Evolutionary conservation across 495 filamentous ascomycete genomes (phyloP), one percentile per base, ranked within the genome.

Genomic region (Physcia stellaris): DNA sequence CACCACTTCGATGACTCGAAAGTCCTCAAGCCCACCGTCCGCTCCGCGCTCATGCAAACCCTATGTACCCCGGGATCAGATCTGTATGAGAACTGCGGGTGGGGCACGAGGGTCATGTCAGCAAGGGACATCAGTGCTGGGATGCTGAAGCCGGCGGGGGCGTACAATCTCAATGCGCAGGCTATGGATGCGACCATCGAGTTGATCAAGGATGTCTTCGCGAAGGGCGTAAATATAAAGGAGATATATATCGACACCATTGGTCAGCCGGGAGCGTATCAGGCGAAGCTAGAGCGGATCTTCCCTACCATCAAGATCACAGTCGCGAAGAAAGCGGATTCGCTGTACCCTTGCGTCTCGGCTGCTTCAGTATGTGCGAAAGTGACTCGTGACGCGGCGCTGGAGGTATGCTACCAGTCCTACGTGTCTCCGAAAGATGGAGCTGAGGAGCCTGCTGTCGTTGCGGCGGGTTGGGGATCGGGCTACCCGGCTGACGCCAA

Each of bases 211-310:
- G 75, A 75, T 3, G 80, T 94, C 0, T 68, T 87, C 33, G 77
- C 70, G 1, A 60, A 58, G 6, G 81, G 82, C 10, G 78, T 96
- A 26, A 80, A 87, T 58, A 66, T 98, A 0, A 66, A 59, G 23
- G 84, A 95, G 47, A 83, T 98, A 10, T 98, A 86, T 56, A 86
- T 98, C 44, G 90, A 98, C 57, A 96, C 90, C 0, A 81, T 98
- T 49, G 90, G 90, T 1, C 78, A 70, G 27, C 84, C 87, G 4
- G 72, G 63, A 4, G 63, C 70, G 1, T 94, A 98, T 62, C 92
- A 95, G 63, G 67, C 66, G 48, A 85, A 81, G 47, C 62, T 98
- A 27, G 82, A 87, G 57, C 65, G 76, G 23, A 66, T 88, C 16
- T 98, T 96, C 52, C 90, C 90, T 1, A 76, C 74, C 0, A 55